These are phyloP conservation scores for Erigeron canadensis DNA, from an alignment of 129 eudicot species.

Conservation along the genomic window DNA sequence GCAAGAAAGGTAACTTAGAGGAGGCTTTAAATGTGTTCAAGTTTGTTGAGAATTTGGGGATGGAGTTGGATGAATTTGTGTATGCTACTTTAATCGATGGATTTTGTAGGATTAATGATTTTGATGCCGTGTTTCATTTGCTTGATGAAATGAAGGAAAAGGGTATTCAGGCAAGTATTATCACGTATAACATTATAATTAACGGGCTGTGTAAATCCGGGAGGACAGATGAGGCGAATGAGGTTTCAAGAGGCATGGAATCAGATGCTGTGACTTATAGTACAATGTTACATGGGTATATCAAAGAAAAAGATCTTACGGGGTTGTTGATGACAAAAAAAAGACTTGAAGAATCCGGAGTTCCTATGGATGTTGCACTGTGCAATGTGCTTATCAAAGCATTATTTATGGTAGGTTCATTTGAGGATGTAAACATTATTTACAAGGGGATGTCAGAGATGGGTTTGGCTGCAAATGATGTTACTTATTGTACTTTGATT, in stretches of 20 bases:
- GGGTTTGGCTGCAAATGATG: conserved; percentile 48
- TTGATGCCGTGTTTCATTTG: conserved; percentile 47
- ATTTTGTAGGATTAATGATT: conserved; percentile 47
- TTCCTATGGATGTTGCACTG: conserved; percentile 57
- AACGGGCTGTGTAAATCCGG: conserved; percentile 80
- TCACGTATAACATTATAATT: conserved; percentile 66
- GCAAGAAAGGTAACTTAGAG: conserved; percentile 69
- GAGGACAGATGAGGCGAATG: conserved; percentile 66
- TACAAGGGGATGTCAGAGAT: conserved; percentile 52
- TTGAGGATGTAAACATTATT: conserved; percentile 53
- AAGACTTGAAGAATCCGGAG: conserved; percentile 52
- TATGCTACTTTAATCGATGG: conserved; percentile 69
- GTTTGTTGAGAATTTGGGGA: conserved; percentile 45
- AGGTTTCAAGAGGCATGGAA: conserved; percentile 43
- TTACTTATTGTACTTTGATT: conserved; percentile 61
- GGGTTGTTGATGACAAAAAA: conserved; percentile 56
- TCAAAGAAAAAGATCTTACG: conserved; percentile 41
- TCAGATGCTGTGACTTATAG: conserved; percentile 63
- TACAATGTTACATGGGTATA: conserved; percentile 64
- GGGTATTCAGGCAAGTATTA: conserved; percentile 52
- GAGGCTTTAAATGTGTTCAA: conserved; percentile 56
- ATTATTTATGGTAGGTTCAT: conserved; percentile 52
- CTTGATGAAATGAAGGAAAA: conserved; percentile 64
- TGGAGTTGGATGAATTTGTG: conserved; percentile 55
- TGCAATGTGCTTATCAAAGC: conserved; percentile 67